Conservation (phyloP, 805 yeast genomes). For the Starmera quercuum region DNA sequence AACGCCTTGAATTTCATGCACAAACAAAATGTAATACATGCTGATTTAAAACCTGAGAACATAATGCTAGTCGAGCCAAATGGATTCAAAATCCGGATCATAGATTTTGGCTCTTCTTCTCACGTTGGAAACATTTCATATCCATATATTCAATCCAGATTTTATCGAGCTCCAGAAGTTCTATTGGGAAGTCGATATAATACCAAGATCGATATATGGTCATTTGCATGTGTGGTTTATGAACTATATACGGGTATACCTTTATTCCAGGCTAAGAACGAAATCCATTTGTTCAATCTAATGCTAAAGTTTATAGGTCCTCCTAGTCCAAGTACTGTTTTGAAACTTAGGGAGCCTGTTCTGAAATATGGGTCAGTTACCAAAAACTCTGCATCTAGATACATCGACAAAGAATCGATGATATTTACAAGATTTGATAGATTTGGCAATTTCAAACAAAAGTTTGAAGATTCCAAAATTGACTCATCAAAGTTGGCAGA, state of each 20-base stretch:
- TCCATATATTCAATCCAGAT: constrained; percentile 78
- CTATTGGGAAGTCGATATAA: constrained; percentile 60
- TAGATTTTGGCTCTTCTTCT: constrained; percentile 77
- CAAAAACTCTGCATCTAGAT: constrained; percentile 4
- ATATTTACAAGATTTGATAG: constrained; percentile 28
- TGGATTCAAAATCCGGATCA: constrained; percentile 49
- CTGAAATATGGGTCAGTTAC: constrained; percentile 26
- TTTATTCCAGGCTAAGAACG: constrained; percentile 75
- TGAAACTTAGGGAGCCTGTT: constrained; percentile 31
- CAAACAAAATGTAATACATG: constrained; percentile 54
- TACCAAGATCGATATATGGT: constrained; percentile 88
- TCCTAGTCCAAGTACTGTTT: constrained; percentile 42
- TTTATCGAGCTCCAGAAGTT: constrained; percentile 76
- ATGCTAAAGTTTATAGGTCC: constrained; percentile 82
- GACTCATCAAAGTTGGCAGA: neutral
- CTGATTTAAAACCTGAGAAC: constrained; percentile 85
- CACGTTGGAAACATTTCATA: constrained; percentile 57
- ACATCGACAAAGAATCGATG: constrained; percentile 21
- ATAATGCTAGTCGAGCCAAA: constrained; percentile 46
- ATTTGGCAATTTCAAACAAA: constrained; percentile 20
- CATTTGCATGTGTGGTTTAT: constrained; percentile 81
- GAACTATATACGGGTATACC: constrained; percentile 87
- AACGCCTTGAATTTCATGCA: constrained; percentile 57
- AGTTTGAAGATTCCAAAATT: constrained; percentile 8
- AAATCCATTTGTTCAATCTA: constrained; percentile 67